These are phyloP conservation scores for Pichia ethanolica DNA, from an alignment of 805 yeast genomes.

Conservation along the genomic window DNA sequence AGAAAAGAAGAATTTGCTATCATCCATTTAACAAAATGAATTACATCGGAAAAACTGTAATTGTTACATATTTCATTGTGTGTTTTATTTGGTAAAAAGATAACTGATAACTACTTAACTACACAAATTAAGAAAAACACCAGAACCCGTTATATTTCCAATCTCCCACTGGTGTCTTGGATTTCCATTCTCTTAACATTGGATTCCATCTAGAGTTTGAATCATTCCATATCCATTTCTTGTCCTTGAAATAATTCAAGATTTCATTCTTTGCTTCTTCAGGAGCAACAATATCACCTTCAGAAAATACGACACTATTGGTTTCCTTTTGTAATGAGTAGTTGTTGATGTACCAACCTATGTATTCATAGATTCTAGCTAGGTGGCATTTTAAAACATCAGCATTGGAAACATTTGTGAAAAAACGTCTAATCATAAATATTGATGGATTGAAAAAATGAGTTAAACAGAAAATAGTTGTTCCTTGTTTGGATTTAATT, in stretches of 20 bases:
- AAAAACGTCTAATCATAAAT: neutral
- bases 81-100: too few relatives aligned
- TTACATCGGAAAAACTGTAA: too few relatives aligned
- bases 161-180: neutral
- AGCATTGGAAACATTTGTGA: neutral
- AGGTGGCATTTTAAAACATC: neutral
- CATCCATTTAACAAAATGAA: too few relatives aligned
- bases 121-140: neutral
- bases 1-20: too few relatives aligned
- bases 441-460: neutral
- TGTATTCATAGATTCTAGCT: neutral
- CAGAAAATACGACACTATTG: neutral
- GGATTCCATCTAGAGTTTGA: neutral
- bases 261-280: neutral
- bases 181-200: neutral
- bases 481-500: neutral
- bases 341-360: neutral
- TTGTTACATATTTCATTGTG: too few relatives aligned
- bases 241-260: neutral
- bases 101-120: too few relatives aligned
- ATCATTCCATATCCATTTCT: neutral
- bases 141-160: constrained; percentile 1
- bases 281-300: neutral
- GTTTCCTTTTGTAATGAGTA: too few relatives aligned
- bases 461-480: neutral